Evolutionary conservation across 441 rosid species (phyloP).

Genomic region (Adansonia grandidieri): DNA sequence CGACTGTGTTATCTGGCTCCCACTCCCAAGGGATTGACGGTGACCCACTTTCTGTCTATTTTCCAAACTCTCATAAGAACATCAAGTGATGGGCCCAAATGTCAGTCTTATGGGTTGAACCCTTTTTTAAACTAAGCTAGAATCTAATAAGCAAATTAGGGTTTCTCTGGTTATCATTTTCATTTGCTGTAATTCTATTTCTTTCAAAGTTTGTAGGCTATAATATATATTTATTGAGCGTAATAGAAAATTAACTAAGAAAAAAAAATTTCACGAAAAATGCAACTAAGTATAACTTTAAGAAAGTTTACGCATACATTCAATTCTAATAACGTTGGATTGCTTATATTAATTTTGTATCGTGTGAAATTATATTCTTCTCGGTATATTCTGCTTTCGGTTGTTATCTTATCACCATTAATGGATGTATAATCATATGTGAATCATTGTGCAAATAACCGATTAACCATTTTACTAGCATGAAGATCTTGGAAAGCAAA

Average conservation of each 20-base stretch:
- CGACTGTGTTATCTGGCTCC: slow-evolving; percentile 35
- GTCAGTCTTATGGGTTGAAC: neutral
- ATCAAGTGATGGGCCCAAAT: slow-evolving; percentile 18
- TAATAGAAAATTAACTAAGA: neutral
- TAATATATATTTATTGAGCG: neutral
- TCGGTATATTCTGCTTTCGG: neutral
- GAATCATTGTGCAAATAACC: slow-evolving; percentile 10
- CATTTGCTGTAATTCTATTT: neutral
- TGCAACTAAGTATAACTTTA: neutral
- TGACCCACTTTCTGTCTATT: slow-evolving; percentile 32
- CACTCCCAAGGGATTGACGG: slow-evolving; percentile 25
- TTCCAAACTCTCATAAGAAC: slow-evolving; percentile 14
- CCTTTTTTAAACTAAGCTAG: neutral
- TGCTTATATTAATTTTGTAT: too few species aligned
- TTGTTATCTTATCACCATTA: neutral
- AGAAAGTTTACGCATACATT: too few species aligned
- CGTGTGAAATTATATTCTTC: too few species aligned
- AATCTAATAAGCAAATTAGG: neutral
- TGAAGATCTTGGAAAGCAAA: neutral
- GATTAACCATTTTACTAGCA: neutral
- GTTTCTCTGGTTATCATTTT: neutral
- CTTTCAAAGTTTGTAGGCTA: slow-evolving; percentile 1
- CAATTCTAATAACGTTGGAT: too few species aligned
- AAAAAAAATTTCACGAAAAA: too few species aligned
- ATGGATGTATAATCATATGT: neutral